Evolutionary conservation across 208 protist species (phyloP).

Genomic region (Leishmania lainsoni): DNA sequence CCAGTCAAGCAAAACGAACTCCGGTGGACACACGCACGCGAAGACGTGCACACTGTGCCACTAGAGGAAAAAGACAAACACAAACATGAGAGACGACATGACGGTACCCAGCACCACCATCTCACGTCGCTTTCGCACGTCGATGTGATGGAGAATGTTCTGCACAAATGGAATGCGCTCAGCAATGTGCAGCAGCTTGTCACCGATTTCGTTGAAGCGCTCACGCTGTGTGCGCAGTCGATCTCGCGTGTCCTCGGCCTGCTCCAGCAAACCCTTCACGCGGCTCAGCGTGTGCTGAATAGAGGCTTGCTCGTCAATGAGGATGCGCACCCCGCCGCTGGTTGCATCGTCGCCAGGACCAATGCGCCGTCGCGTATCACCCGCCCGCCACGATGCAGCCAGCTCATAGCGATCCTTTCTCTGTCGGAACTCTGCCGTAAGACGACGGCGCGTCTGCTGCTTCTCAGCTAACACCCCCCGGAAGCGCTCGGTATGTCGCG

Average conservation of each 20-base stretch:
- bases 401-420: slow-evolving; percentile 71
- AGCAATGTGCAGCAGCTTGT: slow-evolving; percentile 60
- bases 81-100: slow-evolving; percentile 62
- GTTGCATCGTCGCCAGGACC: slow-evolving; percentile 24
- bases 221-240: slow-evolving; percentile 72
- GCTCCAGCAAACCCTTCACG: slow-evolving; percentile 63
- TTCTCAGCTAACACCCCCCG: slow-evolving; percentile 64
- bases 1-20: background rate
- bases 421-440: slow-evolving; percentile 46
- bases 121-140: slow-evolving; percentile 62
- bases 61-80: slow-evolving; percentile 74
- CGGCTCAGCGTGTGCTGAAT: slow-evolving; percentile 71
- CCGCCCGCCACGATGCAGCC: slow-evolving; percentile 37
- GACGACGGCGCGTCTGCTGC: slow-evolving; percentile 40
- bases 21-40: background rate
- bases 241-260: slow-evolving; percentile 59
- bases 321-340: slow-evolving; percentile 51
- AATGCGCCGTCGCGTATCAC: slow-evolving; percentile 17
- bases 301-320: slow-evolving; percentile 79
- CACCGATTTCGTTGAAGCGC: slow-evolving; percentile 56
- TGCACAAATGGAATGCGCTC: slow-evolving; percentile 81
- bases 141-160: slow-evolving; percentile 69
- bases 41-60: background rate
- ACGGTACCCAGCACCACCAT: slow-evolving; percentile 65
- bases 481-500: slow-evolving; percentile 66